These are phyloP conservation scores for Musa schizocarpa DNA, from an alignment of 176 grass and related monocot genomes.

Conservation along the genomic window DNA sequence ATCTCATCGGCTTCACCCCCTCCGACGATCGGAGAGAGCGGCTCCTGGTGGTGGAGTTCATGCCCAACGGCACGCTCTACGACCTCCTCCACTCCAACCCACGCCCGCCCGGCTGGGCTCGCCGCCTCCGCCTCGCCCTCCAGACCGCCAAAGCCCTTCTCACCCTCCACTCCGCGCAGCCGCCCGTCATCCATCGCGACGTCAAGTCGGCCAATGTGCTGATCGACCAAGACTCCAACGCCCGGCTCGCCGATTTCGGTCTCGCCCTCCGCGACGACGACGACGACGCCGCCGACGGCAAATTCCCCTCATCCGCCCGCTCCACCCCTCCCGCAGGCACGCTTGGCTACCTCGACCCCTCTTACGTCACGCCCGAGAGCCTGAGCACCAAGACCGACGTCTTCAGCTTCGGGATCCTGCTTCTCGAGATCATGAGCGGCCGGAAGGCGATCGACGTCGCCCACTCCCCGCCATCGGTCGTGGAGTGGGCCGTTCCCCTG, in stretches of 20 bases:
- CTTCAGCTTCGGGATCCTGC: constrained; percentile 99
- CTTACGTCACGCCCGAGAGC: constrained; percentile 88
- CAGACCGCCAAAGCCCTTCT: constrained; percentile 69
- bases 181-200: constrained; percentile 69
- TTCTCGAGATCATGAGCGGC: constrained; percentile 96
- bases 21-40: constrained; percentile 16
- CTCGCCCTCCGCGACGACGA: constrained; percentile 49
- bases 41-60: constrained; percentile 79
- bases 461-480: constrained; percentile 87
- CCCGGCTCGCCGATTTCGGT: constrained; percentile 87
- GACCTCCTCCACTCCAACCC: constrained; percentile 79
- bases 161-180: constrained; percentile 61
- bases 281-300: constrained; percentile 1
- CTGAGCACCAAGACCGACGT: constrained; percentile 99
- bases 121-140: constrained; percentile 69
- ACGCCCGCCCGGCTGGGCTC: constrained; percentile 50
- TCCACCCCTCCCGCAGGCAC: constrained; percentile 67
- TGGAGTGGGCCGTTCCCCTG: constrained; percentile 91
- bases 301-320: constrained; percentile 2
- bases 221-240: constrained; percentile 67
- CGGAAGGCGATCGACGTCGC: constrained; percentile 90
- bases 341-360: constrained; percentile 88
- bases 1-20: constrained; percentile 77
- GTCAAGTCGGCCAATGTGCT: constrained; percentile 74
- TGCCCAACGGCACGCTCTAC: constrained; percentile 94